Percentiles rank a stretch among this genome's conserved stretches.
Conservation (phyloP, 2,329 filamentous ascomycete species). For the Chaetomiaceae sp. region DNA sequence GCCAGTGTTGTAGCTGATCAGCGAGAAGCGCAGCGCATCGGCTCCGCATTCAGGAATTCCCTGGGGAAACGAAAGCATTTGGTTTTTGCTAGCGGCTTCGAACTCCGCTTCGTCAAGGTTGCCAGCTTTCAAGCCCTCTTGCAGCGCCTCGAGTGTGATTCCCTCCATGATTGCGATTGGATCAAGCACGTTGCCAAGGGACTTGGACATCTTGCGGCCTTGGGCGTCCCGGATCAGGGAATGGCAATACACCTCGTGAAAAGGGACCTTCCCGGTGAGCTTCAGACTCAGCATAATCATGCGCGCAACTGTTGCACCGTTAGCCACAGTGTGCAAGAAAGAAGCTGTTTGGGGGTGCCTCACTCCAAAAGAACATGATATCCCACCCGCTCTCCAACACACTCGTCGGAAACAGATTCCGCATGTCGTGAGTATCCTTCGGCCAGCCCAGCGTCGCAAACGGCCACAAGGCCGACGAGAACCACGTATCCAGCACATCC, state of each 20-base stretch:
- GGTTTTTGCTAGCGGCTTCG: slow-evolving; percentile 79
- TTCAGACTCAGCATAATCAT: slow-evolving; percentile 96
- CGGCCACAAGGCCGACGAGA: slow-evolving; percentile 89
- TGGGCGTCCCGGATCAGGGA: slow-evolving; percentile 87
- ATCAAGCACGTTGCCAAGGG: slow-evolving; percentile 89
- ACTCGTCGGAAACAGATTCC: slow-evolving; percentile 79
- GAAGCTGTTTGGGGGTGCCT: no score
- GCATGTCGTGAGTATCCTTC: slow-evolving; percentile 57
- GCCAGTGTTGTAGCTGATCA: slow-evolving; percentile 81
- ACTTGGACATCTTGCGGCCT: slow-evolving; percentile 96
- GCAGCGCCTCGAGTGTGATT: slow-evolving; percentile 69
- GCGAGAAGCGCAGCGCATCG: slow-evolving; percentile 85
- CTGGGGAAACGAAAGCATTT: slow-evolving; percentile 87
- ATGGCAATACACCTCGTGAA: slow-evolving; percentile 88
- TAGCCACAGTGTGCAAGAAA: no score
- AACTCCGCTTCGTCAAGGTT: slow-evolving; percentile 84
- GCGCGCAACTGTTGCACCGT: no score
- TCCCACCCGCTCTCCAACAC: slow-evolving; percentile 95
- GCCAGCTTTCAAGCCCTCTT: slow-evolving; percentile 72
- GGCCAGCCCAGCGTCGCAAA: slow-evolving; percentile 94
- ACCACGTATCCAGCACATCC: slow-evolving; percentile 95
- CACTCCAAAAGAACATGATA: slow-evolving; percentile 93
- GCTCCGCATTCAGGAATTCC: slow-evolving; percentile 92
- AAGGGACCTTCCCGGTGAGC: slow-evolving; percentile 84
- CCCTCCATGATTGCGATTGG: slow-evolving; percentile 89